Conservation (phyloP, 805 yeast species). For the Candida maris region DNA sequence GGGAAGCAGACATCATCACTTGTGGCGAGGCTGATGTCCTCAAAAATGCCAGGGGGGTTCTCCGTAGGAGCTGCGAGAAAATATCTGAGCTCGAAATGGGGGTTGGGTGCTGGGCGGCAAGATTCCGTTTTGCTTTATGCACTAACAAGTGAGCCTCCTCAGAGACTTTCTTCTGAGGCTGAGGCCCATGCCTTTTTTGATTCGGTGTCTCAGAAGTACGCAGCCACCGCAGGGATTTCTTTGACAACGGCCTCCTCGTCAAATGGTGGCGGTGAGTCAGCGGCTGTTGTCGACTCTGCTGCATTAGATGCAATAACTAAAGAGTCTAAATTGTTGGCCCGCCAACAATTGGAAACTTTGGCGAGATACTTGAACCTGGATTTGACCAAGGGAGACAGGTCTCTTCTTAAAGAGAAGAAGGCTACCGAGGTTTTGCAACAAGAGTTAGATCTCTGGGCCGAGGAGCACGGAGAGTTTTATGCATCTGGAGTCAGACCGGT, state of each 20-base stretch:
- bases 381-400: constrained; percentile 85
- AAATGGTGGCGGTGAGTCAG: constrained; percentile 55
- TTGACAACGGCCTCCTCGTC: constrained; percentile 60
- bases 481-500: constrained; percentile 88
- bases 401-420: constrained; percentile 77
- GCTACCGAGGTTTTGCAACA: constrained; percentile 79
- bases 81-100: constrained; percentile 88
- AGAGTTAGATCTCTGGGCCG: constrained; percentile 87
- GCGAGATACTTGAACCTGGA: constrained; percentile 95
- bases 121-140: constrained; percentile 83
- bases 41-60: constrained; percentile 99
- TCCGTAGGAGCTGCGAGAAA: constrained; percentile 88
- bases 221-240: constrained; percentile 74
- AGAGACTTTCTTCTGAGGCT: constrained; percentile 78
- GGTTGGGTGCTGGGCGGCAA: constrained; percentile 91
- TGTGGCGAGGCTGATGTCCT: constrained; percentile 85
- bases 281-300: constrained; percentile 90
- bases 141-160: constrained; percentile 84
- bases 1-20: constrained; percentile 93
- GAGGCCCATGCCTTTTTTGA: constrained; percentile 93
- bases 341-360: constrained; percentile 83
- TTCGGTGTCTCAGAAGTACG: constrained; percentile 76
- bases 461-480: constrained; percentile 89
- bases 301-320: constrained; percentile 82
- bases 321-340: constrained; percentile 66